Base-by-base conservation (phyloP, 148 eudicot species). In the Cornus suecica region DNA sequence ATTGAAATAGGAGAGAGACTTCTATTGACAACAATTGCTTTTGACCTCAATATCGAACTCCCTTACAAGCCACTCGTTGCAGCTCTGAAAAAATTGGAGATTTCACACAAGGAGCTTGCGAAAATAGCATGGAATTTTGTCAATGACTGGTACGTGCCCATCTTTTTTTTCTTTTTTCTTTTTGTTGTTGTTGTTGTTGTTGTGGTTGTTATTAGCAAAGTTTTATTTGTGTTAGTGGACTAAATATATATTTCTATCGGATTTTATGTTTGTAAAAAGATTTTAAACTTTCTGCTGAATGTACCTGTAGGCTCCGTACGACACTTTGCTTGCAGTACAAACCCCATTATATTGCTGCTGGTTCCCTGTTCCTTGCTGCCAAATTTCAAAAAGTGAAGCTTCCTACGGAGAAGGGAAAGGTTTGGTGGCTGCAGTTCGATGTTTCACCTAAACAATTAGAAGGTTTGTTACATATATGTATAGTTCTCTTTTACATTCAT, bases 371-470 rank as follows among this genome's bases (percentile, higher is more conserved):
- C 65, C 88, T 92, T 76, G 91, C 97, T 83, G 90, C 91, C 75
- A 88, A 83, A 86, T 75, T 77, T 77, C 84, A 63, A 71, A 87
- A 90, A 61, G 86, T 87, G 70, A 84, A 77, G 71, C 74, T 92
- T 78, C 89, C 97, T 34, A 73, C 71, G 8, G 67, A 67, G 60
- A 86, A 84, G 27, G 93, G 88, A 32, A 90, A 80, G 71, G 83
- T 81, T 66, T 92, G 97, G 97, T 88, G 94, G 97, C 84, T 88
- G 89, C 85, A 88, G 68, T 92, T 92, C 83, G 92, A 92, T 58
- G 90, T 92, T 25, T 78, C 90, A 69, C 94, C 92, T 2, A 87
- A 79, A 77, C 89, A 80, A 20, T 71, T 92, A 37, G 85, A 90
- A 86, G 97, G 97, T 90, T 66, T 62, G 86, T 83, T 52, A 18